phyloP scores from a whole-genome alignment of 2,329 filamentous ascomycete genomes.

The Raffaelea albimanens region DNA sequence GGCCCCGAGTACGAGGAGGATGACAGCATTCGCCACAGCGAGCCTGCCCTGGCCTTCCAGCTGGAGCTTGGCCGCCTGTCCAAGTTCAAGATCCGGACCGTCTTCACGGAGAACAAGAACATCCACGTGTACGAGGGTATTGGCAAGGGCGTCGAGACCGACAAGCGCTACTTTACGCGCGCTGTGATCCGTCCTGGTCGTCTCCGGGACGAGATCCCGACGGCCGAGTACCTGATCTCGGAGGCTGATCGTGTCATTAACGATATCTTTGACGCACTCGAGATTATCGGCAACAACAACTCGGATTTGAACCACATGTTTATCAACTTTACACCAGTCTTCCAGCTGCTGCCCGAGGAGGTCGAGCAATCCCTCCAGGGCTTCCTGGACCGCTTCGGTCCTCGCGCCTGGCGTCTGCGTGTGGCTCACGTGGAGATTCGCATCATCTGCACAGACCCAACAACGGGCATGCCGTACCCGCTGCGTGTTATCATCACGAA shows the following conservation, averaged over 20 bases:
- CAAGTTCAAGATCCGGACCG: constrained; percentile 96
- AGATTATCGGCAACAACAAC: constrained; percentile 99
- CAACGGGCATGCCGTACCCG: constrained; percentile 76
- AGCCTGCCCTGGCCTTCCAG: constrained; percentile 96
- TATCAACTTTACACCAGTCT: constrained; percentile 97
- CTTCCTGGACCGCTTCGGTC: constrained; percentile 93
- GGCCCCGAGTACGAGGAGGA: constrained; percentile 85
- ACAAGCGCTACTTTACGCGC: constrained; percentile 98
- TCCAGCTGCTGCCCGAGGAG: constrained; percentile 81
- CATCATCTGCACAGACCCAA: constrained; percentile 90
- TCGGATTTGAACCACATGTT: constrained; percentile 99
- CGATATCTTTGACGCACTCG: constrained; percentile 92
- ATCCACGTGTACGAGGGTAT: constrained; percentile 98
- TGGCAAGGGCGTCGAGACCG: constrained; percentile 87
- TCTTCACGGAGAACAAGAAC: constrained; percentile 98
- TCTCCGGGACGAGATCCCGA: constrained; percentile 93
- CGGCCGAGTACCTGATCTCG: constrained; percentile 95
- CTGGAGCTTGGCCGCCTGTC: constrained; percentile 87
- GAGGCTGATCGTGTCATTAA: constrained; percentile 95
- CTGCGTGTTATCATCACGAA: constrained; percentile 96
- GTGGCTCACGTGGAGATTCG: constrained; percentile 97
- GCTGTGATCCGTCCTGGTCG: constrained; percentile 90
- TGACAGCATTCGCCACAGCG: constrained; percentile 90
- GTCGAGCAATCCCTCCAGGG: constrained; percentile 89
- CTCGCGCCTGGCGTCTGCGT: constrained; percentile 89